phyloP scores from a whole-genome alignment of 768 basidiomycete genomes.

The Macrolepiota albuminosa region DNA sequence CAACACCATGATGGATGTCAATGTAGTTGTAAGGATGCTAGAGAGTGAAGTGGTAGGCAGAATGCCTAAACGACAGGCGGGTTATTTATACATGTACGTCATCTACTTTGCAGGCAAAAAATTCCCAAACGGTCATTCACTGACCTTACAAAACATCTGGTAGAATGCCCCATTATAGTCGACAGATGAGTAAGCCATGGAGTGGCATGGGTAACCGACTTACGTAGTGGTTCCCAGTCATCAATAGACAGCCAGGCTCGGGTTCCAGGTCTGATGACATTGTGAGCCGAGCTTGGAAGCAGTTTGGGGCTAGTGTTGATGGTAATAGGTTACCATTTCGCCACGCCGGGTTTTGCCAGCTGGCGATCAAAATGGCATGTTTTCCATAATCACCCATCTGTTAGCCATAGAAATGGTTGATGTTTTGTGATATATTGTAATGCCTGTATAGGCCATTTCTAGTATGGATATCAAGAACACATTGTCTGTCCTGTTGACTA shows the following conservation, averaged over 20 bases:
- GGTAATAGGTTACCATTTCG: too few relatives aligned
- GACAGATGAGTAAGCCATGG: neutral
- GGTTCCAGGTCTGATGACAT: too few relatives aligned
- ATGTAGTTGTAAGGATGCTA: neutral
- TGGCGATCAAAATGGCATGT: too few relatives aligned
- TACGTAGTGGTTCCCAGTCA: neutral
- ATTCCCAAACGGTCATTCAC: neutral
- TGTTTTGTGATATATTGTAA: too few relatives aligned
- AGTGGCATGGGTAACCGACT: neutral
- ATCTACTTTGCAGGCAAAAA: neutral
- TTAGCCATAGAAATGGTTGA: too few relatives aligned
- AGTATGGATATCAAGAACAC: too few relatives aligned
- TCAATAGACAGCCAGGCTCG: neutral
- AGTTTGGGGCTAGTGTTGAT: too few relatives aligned
- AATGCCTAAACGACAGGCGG: neutral
- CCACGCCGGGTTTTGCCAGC: too few relatives aligned
- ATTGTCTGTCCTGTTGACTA: too few relatives aligned
- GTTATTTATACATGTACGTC: neutral
- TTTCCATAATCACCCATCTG: too few relatives aligned
- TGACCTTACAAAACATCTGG: neutral
- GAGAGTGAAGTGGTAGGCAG: neutral
- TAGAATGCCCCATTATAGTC: neutral
- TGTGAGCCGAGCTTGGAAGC: too few relatives aligned
- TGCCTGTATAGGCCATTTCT: too few relatives aligned
- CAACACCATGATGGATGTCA: slow-evolving; percentile 31